Conservation (phyloP, 352 stramenopile species). For the Blastocystis sp. region DNA sequence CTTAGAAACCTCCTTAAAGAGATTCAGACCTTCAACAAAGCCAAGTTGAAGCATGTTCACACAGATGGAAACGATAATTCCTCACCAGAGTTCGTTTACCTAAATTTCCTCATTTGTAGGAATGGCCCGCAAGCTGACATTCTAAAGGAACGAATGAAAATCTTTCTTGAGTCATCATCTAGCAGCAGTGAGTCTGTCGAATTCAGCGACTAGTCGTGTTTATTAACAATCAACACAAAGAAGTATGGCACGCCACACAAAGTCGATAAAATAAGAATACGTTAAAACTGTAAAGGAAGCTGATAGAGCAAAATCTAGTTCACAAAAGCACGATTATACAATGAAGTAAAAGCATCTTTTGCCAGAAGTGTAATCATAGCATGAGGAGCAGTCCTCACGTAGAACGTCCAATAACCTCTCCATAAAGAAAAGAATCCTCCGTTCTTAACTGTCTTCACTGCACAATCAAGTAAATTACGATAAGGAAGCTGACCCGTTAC, state of each 20-base stretch:
- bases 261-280: slow-evolving; percentile 1
- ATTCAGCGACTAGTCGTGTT: slow-evolving; percentile 55
- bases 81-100: neutral
- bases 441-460: slow-evolving; percentile 86
- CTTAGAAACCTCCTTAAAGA: slow-evolving; percentile 33
- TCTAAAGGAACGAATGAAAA: neutral
- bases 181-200: slow-evolving; percentile 52
- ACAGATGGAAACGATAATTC: neutral
- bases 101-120: neutral
- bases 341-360: slow-evolving; percentile 78
- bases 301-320: neutral
- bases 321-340: slow-evolving; percentile 46
- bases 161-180: slow-evolving; percentile 16
- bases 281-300: neutral
- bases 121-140: neutral
- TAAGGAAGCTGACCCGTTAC: slow-evolving; percentile 86
- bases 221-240: neutral
- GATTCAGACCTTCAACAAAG: slow-evolving; percentile 57
- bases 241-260: neutral
- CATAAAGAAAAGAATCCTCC: slow-evolving; percentile 93
- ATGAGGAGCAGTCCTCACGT: slow-evolving; percentile 93
- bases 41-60: slow-evolving; percentile 52
- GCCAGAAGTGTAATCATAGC: slow-evolving; percentile 98
- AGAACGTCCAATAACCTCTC: slow-evolving; percentile 95
- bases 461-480: slow-evolving; percentile 87